These are phyloP conservation scores for Canavalia ensiformis DNA, from an alignment of 306 rosid species.

Conservation along the genomic window DNA sequence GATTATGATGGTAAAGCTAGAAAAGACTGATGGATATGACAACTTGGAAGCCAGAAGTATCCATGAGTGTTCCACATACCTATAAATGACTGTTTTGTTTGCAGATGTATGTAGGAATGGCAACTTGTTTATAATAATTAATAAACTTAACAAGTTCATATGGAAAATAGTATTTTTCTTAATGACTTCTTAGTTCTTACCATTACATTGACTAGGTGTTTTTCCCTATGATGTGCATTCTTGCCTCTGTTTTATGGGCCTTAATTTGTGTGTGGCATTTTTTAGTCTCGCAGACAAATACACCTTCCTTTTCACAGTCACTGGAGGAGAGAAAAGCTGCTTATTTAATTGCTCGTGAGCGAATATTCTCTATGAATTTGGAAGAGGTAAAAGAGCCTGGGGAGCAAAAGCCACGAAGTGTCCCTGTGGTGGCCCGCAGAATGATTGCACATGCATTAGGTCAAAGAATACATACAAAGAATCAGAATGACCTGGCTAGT, in stretches of 20 bases:
- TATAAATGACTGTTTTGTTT: slow-evolving; percentile 17
- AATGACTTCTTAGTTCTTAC: neutral
- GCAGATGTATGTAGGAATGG: neutral
- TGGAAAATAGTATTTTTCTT: slow-evolving; percentile 9
- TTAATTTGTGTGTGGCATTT: slow-evolving; percentile 36
- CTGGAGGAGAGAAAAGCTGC: slow-evolving; percentile 89
- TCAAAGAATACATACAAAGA: slow-evolving; percentile 66
- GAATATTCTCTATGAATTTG: slow-evolving; percentile 74
- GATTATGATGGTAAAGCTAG: neutral
- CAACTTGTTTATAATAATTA: neutral
- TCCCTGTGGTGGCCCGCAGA: slow-evolving; percentile 91
- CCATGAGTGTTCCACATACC: neutral
- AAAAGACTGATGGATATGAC: neutral
- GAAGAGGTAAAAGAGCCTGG: slow-evolving; percentile 65
- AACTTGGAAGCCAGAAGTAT: neutral
- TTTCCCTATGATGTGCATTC: neutral
- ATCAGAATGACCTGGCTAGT: slow-evolving; percentile 51
- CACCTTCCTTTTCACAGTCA: slow-evolving; percentile 63
- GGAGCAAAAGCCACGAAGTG: slow-evolving; percentile 74
- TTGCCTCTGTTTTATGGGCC: slow-evolving; percentile 29
- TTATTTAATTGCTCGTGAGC: slow-evolving; percentile 87
- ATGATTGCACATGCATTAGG: slow-evolving; percentile 99
- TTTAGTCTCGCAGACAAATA: slow-evolving; percentile 58
- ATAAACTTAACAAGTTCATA: neutral
- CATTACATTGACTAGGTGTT: neutral